Base-by-base conservation (phyloP, 1,284 basidiomycete genomes). In the Sanghuangporus sanghuang region DNA sequence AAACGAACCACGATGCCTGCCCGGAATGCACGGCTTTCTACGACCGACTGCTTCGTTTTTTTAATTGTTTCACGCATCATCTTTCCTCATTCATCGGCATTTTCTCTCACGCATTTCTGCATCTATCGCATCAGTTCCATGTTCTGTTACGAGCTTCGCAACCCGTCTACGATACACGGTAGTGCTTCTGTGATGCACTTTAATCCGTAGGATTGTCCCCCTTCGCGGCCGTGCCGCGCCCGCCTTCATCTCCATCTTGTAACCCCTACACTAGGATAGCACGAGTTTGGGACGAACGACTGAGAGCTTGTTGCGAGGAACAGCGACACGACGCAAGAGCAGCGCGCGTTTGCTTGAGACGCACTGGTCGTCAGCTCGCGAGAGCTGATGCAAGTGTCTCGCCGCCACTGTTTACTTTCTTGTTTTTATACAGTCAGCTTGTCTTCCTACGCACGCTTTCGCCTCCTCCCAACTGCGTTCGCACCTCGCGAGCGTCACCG, bases 261-360 rank as follows among this genome's bases (percentile, higher is more conserved):
- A 21, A 21, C 52, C 50, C 52, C 23, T 40, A 1, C 9, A 16
- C 48, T 49, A 46, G 60, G 61, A 62, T 55, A 46, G 61, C 60
- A 66, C 38, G 57, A 63, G 65, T 63, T 57, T 46, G 58, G 65
- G 58, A 66, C 54, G 48, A 23, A 23, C 42, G 62, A 53, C 42
- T 12, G 53, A 16, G 65, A 46, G 65, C 60, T 66, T 57, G 65
- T 58, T 63, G 65, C 65, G 61, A 63, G 62, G 58, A 42, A 48
- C 62, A 50, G 53, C 53, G 62, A 66, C 65, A 63, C 65, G 61
- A 66, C 65, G 62, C 65, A 66, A 66, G 65, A 66, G 57, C 65
- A 66, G 65, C 44, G 48, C 27, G 35, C 53, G 54, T 36, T 38
- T 59, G 61, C 57, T 63, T n/a, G 62, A 62, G 64, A 64, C 21